Evolutionary conservation across 805 yeast genomes (phyloP).

Genomic region (Zygosaccharomyces bisporus): DNA sequence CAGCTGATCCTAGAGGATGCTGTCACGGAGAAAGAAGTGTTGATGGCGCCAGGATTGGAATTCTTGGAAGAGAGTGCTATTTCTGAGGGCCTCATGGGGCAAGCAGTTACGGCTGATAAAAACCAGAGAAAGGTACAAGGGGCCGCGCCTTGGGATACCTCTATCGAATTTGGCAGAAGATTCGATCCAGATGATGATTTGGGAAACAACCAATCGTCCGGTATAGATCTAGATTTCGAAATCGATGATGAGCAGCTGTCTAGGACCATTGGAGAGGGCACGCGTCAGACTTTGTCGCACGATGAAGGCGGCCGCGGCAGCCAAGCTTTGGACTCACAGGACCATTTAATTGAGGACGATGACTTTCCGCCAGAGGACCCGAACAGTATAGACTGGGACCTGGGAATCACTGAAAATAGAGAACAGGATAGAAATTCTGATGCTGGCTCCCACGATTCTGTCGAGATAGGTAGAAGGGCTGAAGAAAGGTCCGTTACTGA

Average conservation of each 20-base stretch:
- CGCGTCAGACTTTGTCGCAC: slow-evolving; percentile 16
- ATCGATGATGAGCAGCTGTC: slow-evolving; percentile 18
- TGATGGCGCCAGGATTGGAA: slow-evolving; percentile 58
- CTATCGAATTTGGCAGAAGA: slow-evolving; percentile 34
- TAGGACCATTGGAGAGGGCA: slow-evolving; percentile 30
- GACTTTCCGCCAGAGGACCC: slow-evolving; percentile 28
- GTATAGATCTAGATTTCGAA: slow-evolving; percentile 37
- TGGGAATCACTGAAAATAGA: slow-evolving; percentile 25
- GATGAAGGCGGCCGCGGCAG: slow-evolving; percentile 1
- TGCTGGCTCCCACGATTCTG: slow-evolving; percentile 48
- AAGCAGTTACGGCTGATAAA: slow-evolving; percentile 13
- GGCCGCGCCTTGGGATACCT: slow-evolving; percentile 33
- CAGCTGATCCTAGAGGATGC: slow-evolving; percentile 68
- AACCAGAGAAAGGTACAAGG: slow-evolving; percentile 33
- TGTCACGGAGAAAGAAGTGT: slow-evolving; percentile 70
- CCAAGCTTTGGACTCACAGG: slow-evolving; percentile 7
- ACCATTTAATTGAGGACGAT: slow-evolving; percentile 19
- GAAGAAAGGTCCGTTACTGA: slow-evolving; percentile 27
- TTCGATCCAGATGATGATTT: slow-evolving; percentile 24
- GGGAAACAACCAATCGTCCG: slow-evolving; percentile 23
- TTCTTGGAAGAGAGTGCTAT: slow-evolving; percentile 24
- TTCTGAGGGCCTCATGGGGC: slow-evolving; percentile 14
- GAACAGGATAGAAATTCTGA: slow-evolving; percentile 11
- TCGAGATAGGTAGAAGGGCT: slow-evolving; percentile 62
- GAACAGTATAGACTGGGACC: slow-evolving; percentile 29